These are phyloP conservation scores for Metarhizium rileyi DNA, from an alignment of 2,329 filamentous ascomycete genomes.

Conservation along the genomic window DNA sequence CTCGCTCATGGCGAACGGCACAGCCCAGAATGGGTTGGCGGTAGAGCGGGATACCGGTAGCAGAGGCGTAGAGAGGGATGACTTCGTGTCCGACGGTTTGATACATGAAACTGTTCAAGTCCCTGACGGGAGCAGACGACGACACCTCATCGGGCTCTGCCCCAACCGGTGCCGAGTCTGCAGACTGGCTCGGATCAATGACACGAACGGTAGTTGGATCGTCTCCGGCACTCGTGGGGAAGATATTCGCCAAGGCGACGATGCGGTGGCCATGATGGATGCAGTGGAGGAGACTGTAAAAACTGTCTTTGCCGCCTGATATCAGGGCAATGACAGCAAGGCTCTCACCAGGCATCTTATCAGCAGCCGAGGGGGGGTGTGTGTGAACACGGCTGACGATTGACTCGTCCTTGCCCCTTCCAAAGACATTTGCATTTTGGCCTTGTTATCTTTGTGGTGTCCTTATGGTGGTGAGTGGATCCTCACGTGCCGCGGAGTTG, in stretches of 20 bases:
- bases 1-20: slow-evolving; percentile 59
- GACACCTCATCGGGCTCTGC: neutral
- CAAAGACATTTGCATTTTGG: no score
- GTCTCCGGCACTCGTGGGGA: slow-evolving; percentile 32
- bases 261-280: slow-evolving; percentile 74
- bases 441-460: no score
- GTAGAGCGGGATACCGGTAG: slow-evolving; percentile 75
- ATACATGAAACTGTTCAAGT: slow-evolving; percentile 99
- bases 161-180: neutral
- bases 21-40: slow-evolving; percentile 64
- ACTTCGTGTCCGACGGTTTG: slow-evolving; percentile 89
- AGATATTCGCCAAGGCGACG: slow-evolving; percentile 81
- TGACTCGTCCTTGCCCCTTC: neutral
- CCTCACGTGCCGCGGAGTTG: neutral
- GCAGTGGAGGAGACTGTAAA: slow-evolving; percentile 89
- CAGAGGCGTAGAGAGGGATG: slow-evolving; percentile 73
- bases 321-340: slow-evolving; percentile 83
- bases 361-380: neutral
- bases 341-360: slow-evolving; percentile 31
- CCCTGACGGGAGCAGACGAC: slow-evolving; percentile 19
- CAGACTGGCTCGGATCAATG: slow-evolving; percentile 12
- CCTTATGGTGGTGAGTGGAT: neutral
- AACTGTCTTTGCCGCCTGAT: slow-evolving; percentile 94
- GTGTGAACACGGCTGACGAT: neutral
- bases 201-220: slow-evolving; percentile 3